Conservation (phyloP, 1,284 basidiomycete genomes). For the Cutaneotrichosporon cutaneum region DNA sequence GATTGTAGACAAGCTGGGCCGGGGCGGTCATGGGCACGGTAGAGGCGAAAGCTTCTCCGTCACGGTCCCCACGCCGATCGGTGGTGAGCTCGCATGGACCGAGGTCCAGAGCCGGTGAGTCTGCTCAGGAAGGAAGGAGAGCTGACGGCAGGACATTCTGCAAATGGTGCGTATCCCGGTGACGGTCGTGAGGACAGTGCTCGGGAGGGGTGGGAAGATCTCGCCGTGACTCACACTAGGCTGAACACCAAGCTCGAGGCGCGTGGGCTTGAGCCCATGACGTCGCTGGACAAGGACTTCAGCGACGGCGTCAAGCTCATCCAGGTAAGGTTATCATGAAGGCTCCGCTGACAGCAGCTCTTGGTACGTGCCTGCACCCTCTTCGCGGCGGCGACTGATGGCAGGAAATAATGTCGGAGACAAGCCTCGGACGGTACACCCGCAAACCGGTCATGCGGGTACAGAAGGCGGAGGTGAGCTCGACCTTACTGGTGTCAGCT, state of each 20-base stretch:
- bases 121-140: no score
- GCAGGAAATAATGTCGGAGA: slow-evolving; percentile 94
- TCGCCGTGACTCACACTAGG: slow-evolving; percentile 58
- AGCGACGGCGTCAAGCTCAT: slow-evolving; percentile 93
- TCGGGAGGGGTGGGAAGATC: not conserved
- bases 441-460: slow-evolving; percentile 84
- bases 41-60: slow-evolving; percentile 16
- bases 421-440: slow-evolving; percentile 87
- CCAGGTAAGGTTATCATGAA: slow-evolving; percentile 53
- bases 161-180: slow-evolving; percentile 41
- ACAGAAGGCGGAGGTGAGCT: slow-evolving; percentile 77
- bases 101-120: slow-evolving; percentile 25
- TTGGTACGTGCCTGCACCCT: slow-evolving; percentile 60
- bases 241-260: slow-evolving; percentile 91
- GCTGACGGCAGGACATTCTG: slow-evolving; percentile 45
- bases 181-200: not conserved
- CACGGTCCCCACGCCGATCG: not conserved
- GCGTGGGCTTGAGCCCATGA: slow-evolving; percentile 83
- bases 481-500: not conserved
- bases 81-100: slow-evolving; percentile 22
- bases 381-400: not conserved
- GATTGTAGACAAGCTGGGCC: slow-evolving; percentile 6
- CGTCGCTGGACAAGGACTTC: slow-evolving; percentile 82
- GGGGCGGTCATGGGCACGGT: slow-evolving; percentile 3
- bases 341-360: slow-evolving; percentile 55